Evolutionary conservation across 345 rosid species (phyloP).

Genomic region (Brassica juncea): DNA sequence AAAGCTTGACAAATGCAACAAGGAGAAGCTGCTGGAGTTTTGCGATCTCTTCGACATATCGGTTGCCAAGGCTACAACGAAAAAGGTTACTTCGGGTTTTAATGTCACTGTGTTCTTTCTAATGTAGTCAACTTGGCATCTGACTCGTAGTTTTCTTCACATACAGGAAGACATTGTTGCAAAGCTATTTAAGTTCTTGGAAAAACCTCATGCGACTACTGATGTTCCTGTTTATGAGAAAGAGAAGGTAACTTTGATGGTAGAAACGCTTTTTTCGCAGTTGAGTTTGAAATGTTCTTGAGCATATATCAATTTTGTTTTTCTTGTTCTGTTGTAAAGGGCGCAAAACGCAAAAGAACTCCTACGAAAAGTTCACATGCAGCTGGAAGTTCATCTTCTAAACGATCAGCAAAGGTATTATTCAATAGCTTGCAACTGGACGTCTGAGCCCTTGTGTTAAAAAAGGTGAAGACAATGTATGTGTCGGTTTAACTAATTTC

Average conservation of each 20-base stretch:
- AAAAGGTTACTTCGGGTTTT: slow-evolving; percentile 59
- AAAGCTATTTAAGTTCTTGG: slow-evolving; percentile 75
- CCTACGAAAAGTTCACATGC: slow-evolving; percentile 50
- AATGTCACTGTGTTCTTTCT: slow-evolving; percentile 6
- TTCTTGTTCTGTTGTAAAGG: slow-evolving; percentile 31
- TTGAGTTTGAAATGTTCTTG: slow-evolving; percentile 1
- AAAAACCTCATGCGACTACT: slow-evolving; percentile 76
- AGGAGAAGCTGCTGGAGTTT: slow-evolving; percentile 77
- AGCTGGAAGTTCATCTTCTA: slow-evolving; percentile 54
- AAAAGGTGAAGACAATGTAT: slow-evolving; percentile 1
- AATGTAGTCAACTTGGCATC: slow-evolving; percentile 5
- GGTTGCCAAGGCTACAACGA: slow-evolving; percentile 59
- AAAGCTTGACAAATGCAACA: slow-evolving; percentile 79
- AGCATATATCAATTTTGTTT: neutral
- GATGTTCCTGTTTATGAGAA: slow-evolving; percentile 60
- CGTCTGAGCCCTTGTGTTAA: neutral
- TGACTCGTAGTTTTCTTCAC: slow-evolving; percentile 24
- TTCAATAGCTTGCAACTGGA: slow-evolving; percentile 6
- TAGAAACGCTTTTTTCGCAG: neutral
- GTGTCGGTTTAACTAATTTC: neutral
- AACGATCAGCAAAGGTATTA: slow-evolving; percentile 65
- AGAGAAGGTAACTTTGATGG: slow-evolving; percentile 54
- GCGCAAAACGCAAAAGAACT: slow-evolving; percentile 72
- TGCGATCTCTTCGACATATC: slow-evolving; percentile 84
- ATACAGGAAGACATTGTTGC: slow-evolving; percentile 75